Percentiles rank a stretch among this genome's conserved stretches.
Conservation (phyloP, 169 alveolate species). For the Theileria luwenshuni region DNA sequence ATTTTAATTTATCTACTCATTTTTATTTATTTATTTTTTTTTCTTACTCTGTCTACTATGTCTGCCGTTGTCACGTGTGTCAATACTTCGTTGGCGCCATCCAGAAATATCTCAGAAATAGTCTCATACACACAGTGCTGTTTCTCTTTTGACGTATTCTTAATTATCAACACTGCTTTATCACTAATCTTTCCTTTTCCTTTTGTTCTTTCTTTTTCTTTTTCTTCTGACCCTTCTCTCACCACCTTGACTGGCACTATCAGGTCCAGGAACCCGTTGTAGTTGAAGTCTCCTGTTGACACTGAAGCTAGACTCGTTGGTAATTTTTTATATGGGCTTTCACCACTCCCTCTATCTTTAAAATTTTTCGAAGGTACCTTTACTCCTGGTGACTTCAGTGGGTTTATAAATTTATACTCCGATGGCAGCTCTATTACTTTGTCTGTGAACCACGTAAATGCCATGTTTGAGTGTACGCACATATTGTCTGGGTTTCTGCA, state of each 20-base stretch:
- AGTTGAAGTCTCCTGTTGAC: conserved; percentile 71
- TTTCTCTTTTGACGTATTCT: conserved; percentile 3
- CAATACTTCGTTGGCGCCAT: not conserved
- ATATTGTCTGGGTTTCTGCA: conserved; percentile 78
- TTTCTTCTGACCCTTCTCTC: not conserved
- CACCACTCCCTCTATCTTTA: not conserved
- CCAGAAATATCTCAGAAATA: not conserved
- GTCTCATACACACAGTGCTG: not conserved
- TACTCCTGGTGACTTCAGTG: conserved; percentile 6
- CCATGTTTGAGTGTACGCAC: conserved; percentile 73
- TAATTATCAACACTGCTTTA: not conserved
- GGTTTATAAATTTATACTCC: conserved; percentile 16
- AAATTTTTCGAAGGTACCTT: no score
- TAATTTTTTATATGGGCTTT: not conserved
- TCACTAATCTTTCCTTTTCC: not conserved
- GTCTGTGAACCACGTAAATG: conserved; percentile 28
- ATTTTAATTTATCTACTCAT: not conserved
- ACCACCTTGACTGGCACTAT: conserved; percentile 17
- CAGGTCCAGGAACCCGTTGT: conserved; percentile 75
- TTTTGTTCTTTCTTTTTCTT: not conserved
- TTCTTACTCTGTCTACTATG: conserved; percentile 3
- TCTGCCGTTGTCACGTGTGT: conserved; percentile 18
- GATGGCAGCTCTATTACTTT: not conserved
- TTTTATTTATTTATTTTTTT: no score
- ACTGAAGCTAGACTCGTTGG: conserved; percentile 16